Evolutionary conservation across 2,329 filamentous ascomycete genomes (phyloP).

Genomic region (Pseudogymnoascus sp.): DNA sequence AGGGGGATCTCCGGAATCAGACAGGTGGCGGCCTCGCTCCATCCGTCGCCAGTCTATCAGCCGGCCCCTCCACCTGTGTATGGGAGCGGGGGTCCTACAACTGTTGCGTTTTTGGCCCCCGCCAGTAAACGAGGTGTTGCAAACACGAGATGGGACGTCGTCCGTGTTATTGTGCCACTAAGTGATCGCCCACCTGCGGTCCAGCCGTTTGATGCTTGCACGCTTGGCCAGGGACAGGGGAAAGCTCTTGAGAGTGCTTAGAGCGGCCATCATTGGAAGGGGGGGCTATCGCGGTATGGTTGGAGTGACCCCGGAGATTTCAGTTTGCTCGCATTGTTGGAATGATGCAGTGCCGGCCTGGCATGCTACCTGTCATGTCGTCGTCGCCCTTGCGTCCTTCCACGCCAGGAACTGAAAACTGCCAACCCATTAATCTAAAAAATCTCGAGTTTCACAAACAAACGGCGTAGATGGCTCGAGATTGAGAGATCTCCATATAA

Average conservation of each 20-base stretch:
- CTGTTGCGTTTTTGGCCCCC: background rate
- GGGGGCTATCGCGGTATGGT: background rate
- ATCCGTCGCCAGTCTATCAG: background rate
- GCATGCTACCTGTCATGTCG: slow-evolving; percentile 2
- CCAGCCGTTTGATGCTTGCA: slow-evolving; percentile 6
- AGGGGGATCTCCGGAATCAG: background rate
- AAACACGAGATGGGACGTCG: background rate
- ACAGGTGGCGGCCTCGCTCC: background rate
- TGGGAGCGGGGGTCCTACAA: background rate
- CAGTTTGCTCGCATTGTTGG: background rate
- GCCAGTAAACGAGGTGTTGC: background rate
- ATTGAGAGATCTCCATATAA: background rate
- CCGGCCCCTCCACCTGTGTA: background rate
- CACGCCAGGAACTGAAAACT: background rate
- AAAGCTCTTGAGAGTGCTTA: background rate
- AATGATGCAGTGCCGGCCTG: background rate
- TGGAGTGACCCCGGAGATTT: background rate
- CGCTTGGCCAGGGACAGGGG: background rate
- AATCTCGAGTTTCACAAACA: background rate
- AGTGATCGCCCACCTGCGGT: background rate
- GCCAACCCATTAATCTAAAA: background rate
- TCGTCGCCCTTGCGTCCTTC: background rate
- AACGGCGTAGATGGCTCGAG: background rate
- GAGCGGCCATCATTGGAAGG: background rate
- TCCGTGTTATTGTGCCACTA: background rate